Base-by-base conservation (phyloP, 2,329 filamentous ascomycete species). In the Sarocladium brachiariae region DNA sequence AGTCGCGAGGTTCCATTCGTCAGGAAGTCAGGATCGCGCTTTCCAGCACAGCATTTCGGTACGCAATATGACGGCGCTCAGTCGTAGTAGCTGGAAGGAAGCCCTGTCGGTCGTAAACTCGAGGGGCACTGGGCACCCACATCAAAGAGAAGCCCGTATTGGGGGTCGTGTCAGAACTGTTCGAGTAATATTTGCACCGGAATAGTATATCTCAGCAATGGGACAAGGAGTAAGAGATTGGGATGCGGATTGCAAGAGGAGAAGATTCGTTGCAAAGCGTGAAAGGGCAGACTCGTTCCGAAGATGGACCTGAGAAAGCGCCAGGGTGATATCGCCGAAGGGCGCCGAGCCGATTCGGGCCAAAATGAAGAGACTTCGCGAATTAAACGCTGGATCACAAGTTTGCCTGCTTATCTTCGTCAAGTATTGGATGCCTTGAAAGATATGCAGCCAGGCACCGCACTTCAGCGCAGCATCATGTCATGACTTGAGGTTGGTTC, bases 61-160 rank as follows among this genome's bases (percentile, higher is more conserved):
- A 14, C 16, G 24, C 25, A 10, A 31, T 31, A 19, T 27, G 27
- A 9, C 27, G 6, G n/a, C 39, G 27, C 21, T 25, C 13, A 11
- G 7, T 24, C 21, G 21, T 11, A 25, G 39, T 19, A 3, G 10
- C 14, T 25, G 39, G 23, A 14, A 7, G 10, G 21, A n/a, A 25
- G 10, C 7, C 39, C 39, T 10, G 14, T 21, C 21, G 19, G 39
- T 43, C 25, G 43, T 33, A n/a, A 30, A 23, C 43, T 47, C 25
- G 43, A 47, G 43, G 43, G 43, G 43, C 43, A 47, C 27, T 33
- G 25, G 43, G 43, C 43, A 47, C 43, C 43, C 43, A 33, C 43
- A 47, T 47, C 43, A 47, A 47, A 19, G 39, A 19, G n/a, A n/a
- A n/a, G n/a, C n/a, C n/a, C n/a, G n/a, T n/a, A n/a, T n/a, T n/a